phyloP scores from a whole-genome alignment of 2,329 filamentous ascomycete species.

The Claviceps sorghi region DNA sequence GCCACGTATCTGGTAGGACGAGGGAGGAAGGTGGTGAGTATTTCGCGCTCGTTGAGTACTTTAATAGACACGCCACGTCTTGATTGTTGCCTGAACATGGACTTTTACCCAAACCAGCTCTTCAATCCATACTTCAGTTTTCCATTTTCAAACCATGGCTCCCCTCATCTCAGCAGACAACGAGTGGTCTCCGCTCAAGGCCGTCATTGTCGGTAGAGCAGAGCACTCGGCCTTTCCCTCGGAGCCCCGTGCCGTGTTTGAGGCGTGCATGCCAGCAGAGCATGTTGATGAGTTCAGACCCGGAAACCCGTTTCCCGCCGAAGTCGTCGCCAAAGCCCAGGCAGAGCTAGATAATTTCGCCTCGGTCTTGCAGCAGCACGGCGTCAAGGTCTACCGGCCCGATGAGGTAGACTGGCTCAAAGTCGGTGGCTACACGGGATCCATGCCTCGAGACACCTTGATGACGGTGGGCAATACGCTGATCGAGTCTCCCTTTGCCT shows the following conservation, averaged over 20 bases:
- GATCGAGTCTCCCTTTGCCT: slow-evolving; percentile 18
- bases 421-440: slow-evolving; percentile 17
- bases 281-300: slow-evolving; percentile 9
- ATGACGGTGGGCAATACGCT: slow-evolving; percentile 18
- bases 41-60: not conserved
- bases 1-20: not conserved
- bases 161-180: slow-evolving; percentile 9
- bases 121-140: not conserved
- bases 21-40: not conserved
- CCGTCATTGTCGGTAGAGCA: slow-evolving; percentile 16
- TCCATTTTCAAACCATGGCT: not conserved
- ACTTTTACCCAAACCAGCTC: not conserved
- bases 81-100: not conserved
- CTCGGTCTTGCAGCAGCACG: slow-evolving; percentile 9
- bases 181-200: slow-evolving; percentile 14
- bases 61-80: not conserved
- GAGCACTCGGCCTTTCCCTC: slow-evolving; percentile 12
- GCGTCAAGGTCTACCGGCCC: slow-evolving; percentile 13
- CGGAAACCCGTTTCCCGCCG: slow-evolving; percentile 9
- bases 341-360: slow-evolving; percentile 14
- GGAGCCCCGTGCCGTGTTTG: slow-evolving; percentile 11
- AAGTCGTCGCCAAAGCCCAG: slow-evolving; percentile 11
- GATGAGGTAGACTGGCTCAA: slow-evolving; percentile 11
- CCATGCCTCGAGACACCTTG: slow-evolving; percentile 20
- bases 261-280: slow-evolving; percentile 9